Conservation (phyloP, 768 basidiomycete genomes). For the Sistotremastrum suecicum region DNA sequence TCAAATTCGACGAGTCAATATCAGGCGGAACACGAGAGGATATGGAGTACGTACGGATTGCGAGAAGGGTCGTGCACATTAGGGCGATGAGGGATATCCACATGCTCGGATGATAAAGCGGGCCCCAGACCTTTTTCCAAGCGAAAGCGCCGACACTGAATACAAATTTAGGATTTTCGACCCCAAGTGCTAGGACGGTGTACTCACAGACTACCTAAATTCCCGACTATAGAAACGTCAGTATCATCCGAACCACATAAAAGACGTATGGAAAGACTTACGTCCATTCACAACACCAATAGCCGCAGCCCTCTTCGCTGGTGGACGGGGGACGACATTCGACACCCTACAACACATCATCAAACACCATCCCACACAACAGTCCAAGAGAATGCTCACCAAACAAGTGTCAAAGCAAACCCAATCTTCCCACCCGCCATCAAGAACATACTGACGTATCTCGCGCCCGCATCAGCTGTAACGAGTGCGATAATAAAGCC, state of each 20-base stretch:
- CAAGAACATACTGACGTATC: constrained; percentile 7
- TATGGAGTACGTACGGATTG: no score
- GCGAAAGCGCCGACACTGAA: not conserved
- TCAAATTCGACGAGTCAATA: no score
- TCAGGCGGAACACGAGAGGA: no score
- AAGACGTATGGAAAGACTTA: no score
- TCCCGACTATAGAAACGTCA: not conserved
- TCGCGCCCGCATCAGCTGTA: not conserved
- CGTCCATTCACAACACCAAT: constrained; percentile 8
- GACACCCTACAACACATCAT: not conserved
- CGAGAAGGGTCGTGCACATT: no score
- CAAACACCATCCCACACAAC: not conserved
- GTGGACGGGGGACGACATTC: constrained; percentile 2
- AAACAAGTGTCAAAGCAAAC: not conserved
- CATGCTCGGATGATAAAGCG: constrained; percentile 6
- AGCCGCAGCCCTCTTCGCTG: constrained; percentile 6
- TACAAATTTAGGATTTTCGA: no score
- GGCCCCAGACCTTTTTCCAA: constrained; percentile 8
- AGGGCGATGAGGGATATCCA: no score
- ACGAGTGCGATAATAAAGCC: constrained; percentile 4
- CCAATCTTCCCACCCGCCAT: constrained; percentile 9
- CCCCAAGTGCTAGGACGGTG: no score
- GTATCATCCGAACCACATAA: no score
- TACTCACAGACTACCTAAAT: constrained; percentile 1
- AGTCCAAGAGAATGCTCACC: not conserved